Base-by-base conservation (phyloP, 768 basidiomycete species). In the Dictyophora rubrovolvata region DNA sequence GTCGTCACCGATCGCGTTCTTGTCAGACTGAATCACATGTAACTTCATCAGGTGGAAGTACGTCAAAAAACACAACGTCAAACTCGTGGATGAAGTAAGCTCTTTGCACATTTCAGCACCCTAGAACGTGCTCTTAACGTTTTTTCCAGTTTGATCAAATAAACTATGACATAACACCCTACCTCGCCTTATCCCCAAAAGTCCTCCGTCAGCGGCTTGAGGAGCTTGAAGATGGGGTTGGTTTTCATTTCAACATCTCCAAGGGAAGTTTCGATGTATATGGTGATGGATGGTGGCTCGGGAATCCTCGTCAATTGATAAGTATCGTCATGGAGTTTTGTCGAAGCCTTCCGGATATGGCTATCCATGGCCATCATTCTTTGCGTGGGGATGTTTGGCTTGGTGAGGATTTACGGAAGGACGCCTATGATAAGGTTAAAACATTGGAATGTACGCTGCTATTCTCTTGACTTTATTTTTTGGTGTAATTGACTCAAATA, bases 1-100 rank as follows among this genome's bases (percentile, higher is more conserved):
- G 48, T 50, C 14, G 7, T 42, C 7, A 7, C 28, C 28, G 28
- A 28, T 28, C 28, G 28, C 28, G 28, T 28, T 28, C 28, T 28
- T 28, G 28, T 28, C 7, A 2, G 28, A 34, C 14, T 34, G 16
- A 51, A 14, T 51, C 50, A 48, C 47, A n/a, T 51, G 12, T 20
- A 34, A 48, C 20, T 23, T 35, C 6, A 23, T 6, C 28, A 59
- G 57, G 57, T 80, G 79, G 79, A 61, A 67, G 7, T 81, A 77
- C 64, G 74, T 74, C 21, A 60, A 72, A 53, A 63, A 72, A 46
- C 65, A 81, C 64, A 69, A 77, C 48, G 75, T 82, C 20, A 75
- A 74, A 55, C 69, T 81, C 5, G 75, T 77, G 6, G 80, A 81
- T 64, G 80, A 81, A 35, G 57, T 59, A 18, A 28, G 57, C 36